Conservation (phyloP, 106 monocot species). For the Hemerocallis citrina region DNA sequence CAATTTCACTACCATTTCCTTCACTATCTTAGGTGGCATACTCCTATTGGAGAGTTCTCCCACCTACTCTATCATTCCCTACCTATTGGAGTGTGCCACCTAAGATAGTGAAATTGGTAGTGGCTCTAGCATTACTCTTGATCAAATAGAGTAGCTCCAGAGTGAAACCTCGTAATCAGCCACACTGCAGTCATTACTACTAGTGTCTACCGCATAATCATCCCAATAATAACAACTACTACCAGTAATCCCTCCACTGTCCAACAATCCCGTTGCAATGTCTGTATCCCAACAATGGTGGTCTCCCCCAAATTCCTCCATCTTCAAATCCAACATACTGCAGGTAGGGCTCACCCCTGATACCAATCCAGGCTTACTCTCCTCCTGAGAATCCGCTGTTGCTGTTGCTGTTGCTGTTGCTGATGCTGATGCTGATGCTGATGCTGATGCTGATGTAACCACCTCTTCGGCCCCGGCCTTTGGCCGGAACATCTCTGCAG, state of each 20-base stretch:
- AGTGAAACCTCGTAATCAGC: neutral
- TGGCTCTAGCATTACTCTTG: no score
- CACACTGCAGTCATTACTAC: no score
- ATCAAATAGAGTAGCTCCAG: conserved; percentile 6
- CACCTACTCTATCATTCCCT: no score
- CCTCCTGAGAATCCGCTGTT: neutral
- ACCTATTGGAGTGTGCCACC: no score
- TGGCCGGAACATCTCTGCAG: neutral
- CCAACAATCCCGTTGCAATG: neutral
- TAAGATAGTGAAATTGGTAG: no score
- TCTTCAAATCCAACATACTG: conserved; percentile 6
- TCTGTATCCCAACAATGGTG: neutral
- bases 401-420: neutral
- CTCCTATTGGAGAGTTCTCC: no score
- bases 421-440: no score
- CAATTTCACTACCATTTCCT: no score
- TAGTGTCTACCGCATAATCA: no score
- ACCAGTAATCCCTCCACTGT: no score
- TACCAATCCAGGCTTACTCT: conserved; percentile 6
- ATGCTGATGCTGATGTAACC: neutral
- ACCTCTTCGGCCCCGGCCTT: neutral
- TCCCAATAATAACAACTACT: no score
- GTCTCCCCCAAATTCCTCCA: conserved; percentile 1
- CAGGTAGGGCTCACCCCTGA: neutral
- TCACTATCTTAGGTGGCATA: no score